These are phyloP conservation scores for Xylariaceae sp. DNA, from an alignment of 2,329 filamentous ascomycete species.

Conservation along the genomic window DNA sequence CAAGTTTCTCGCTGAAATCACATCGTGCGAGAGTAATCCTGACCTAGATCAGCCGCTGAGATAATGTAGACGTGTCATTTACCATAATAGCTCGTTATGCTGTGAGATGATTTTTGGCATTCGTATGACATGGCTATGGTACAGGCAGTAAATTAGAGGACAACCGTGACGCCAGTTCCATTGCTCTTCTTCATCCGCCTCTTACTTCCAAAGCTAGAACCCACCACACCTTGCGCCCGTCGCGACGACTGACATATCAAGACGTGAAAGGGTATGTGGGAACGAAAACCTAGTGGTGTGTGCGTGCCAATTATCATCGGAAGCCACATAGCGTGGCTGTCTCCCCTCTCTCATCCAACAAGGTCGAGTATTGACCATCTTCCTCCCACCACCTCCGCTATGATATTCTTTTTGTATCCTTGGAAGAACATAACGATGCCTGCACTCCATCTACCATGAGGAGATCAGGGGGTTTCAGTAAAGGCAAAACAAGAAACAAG, in stretches of 20 bases:
- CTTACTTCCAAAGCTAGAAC: conserved; percentile 33
- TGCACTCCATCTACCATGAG: conserved; percentile 45
- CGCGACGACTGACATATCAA: conserved; percentile 24
- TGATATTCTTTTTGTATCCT: conserved; percentile 38
- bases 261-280: conserved; percentile 25
- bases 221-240: conserved; percentile 28
- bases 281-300: conserved; percentile 28
- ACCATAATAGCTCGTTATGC: background rate
- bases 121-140: conserved; percentile 44
- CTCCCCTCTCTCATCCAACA: conserved; percentile 28
- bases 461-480: conserved; percentile 39
- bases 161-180: conserved; percentile 37
- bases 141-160: conserved; percentile 40
- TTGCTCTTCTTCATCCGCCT: conserved; percentile 32
- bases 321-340: conserved; percentile 12
- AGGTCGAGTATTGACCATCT: conserved; percentile 16
- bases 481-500: conserved; percentile 40
- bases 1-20: too few species aligned
- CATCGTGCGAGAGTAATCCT: too few species aligned
- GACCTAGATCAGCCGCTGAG: background rate
- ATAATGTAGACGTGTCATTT: background rate
- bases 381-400: conserved; percentile 16
- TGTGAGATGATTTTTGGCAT: conserved; percentile 39
- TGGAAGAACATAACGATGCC: conserved; percentile 35
- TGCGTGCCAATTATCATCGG: conserved; percentile 32